Base-by-base conservation (phyloP, 192 early-diverging fungal species). In the Podochytrium sp. region DNA sequence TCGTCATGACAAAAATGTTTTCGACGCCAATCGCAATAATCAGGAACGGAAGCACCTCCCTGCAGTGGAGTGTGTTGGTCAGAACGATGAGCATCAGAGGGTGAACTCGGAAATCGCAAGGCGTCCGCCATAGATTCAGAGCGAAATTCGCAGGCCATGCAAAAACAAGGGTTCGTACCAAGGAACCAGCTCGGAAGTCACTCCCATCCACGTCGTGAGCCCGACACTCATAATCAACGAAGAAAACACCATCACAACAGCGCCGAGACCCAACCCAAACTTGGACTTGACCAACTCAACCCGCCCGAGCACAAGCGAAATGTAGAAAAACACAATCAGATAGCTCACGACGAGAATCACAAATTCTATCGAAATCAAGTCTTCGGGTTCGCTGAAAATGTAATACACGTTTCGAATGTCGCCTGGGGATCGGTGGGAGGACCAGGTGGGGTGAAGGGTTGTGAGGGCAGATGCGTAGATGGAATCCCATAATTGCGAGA, bases 241-340 rank as follows among this genome's bases (percentile, higher is more conserved):
- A 27, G 84, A 85, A 70, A 89, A 79, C 5, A 90, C 83, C 60
- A 89, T 85, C n/a, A 85, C 79, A 0, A 94, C 83, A 1, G 91
- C 89, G 3, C 89, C 90, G 18, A 90, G 76, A 0, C 89, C 89
- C 12, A 94, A 78, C 4, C 87, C 88, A 73, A 89, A 87, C 60
- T 92, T 92, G 7, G 91, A 93, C 73, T 91, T 94, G 34, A 94
- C 90, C 3, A 91, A 76, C 75, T 91, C 87, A 1, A 93, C 83
- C 30, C 83, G 76, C 23, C 85, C 88, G 37, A 92, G 78, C 6
- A 88, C 84, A 3, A 87, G 65, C 2, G 92, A 91, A 25, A 94
- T 90, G 68, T 91, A 86, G 3, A 89, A 75, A 74, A 91, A 93
- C 33, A 89, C 81, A 59, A 90, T 77, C 41, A 86, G 51, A 49